Evolutionary conservation across 208 protist species (phyloP).

Genomic region (Trypanosoma conorhini): DNA sequence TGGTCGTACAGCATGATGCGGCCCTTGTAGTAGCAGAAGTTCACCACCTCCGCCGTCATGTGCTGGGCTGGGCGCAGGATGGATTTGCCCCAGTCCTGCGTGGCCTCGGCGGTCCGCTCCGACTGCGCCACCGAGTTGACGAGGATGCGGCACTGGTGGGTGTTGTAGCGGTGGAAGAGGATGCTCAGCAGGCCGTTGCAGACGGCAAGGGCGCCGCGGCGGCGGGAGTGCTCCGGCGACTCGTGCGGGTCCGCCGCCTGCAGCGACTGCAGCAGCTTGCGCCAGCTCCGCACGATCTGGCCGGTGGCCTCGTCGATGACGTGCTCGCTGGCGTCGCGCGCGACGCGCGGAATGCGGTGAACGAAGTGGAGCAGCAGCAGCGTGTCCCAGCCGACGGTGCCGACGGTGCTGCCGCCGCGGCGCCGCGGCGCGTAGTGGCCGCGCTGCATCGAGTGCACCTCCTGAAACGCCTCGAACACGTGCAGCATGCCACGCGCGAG

Average conservation of each 20-base stretch:
- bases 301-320: slow-evolving; percentile 70
- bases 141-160: slow-evolving; percentile 75
- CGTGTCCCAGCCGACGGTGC: slow-evolving; percentile 88
- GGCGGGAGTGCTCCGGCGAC: slow-evolving; percentile 70
- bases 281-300: slow-evolving; percentile 74
- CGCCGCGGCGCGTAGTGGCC: slow-evolving; percentile 64
- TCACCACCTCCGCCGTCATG: slow-evolving; percentile 83
- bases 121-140: slow-evolving; percentile 62
- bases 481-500: slow-evolving; percentile 67
- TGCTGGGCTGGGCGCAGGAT: slow-evolving; percentile 75
- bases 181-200: slow-evolving; percentile 82
- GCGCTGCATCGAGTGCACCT: slow-evolving; percentile 68
- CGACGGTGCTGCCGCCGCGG: slow-evolving; percentile 43
- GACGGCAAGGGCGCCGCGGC: slow-evolving; percentile 72
- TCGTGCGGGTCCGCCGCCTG: slow-evolving; percentile 65
- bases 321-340: slow-evolving; percentile 52
- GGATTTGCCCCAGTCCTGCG: slow-evolving; percentile 43
- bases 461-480: slow-evolving; percentile 80
- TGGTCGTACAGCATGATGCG: slow-evolving; percentile 75
- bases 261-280: slow-evolving; percentile 73
- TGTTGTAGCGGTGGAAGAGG: slow-evolving; percentile 80
- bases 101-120: slow-evolving; percentile 42
- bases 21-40: slow-evolving; percentile 79
- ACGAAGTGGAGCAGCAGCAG: slow-evolving; percentile 80
- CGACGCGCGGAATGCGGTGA: slow-evolving; percentile 69